Percentiles rank a stretch among this genome's conserved stretches.
Evolutionary conservation across 768 basidiomycete genomes (phyloP).

Genomic region (Naganishia onofrii): DNA sequence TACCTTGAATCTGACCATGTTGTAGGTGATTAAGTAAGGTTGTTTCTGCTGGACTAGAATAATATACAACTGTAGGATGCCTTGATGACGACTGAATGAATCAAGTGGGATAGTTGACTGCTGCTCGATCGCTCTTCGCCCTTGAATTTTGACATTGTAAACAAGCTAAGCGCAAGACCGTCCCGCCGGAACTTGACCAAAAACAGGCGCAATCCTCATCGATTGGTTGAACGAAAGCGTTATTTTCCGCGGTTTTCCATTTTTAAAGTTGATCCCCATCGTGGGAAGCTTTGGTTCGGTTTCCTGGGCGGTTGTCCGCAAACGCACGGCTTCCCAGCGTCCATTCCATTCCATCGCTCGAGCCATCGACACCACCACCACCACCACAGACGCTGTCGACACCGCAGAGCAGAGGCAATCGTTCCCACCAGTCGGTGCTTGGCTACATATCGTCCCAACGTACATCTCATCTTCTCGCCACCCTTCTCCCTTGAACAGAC

Average conservation of each 20-base stretch:
- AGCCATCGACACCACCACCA: constrained; percentile 3
- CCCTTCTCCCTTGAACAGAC: background rate
- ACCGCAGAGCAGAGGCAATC: background rate
- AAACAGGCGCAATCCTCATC: background rate
- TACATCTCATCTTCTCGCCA: background rate
- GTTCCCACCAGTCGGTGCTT: background rate
- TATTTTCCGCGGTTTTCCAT: too few relatives aligned
- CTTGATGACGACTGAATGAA: constrained; percentile 13
- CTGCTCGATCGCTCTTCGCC: background rate
- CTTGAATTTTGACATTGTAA: constrained; percentile 21
- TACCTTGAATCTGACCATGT: constrained; percentile 31
- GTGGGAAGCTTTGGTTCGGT: background rate
- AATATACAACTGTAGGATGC: too few relatives aligned
- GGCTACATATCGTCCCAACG: background rate
- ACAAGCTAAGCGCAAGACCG: background rate
- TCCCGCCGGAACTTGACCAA: background rate
- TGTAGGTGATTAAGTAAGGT: background rate
- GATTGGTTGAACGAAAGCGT: background rate
- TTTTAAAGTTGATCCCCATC: background rate
- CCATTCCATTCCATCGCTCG: constrained; percentile 8
- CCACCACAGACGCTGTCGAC: background rate
- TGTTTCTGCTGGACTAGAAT: too few relatives aligned
- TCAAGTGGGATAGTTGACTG: too few relatives aligned
- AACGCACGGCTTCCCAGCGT: too few relatives aligned
- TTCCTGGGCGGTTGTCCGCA: background rate